Evolutionary conservation across 208 protist genomes (phyloP).

Genomic region (Crithidia sp.): DNA sequence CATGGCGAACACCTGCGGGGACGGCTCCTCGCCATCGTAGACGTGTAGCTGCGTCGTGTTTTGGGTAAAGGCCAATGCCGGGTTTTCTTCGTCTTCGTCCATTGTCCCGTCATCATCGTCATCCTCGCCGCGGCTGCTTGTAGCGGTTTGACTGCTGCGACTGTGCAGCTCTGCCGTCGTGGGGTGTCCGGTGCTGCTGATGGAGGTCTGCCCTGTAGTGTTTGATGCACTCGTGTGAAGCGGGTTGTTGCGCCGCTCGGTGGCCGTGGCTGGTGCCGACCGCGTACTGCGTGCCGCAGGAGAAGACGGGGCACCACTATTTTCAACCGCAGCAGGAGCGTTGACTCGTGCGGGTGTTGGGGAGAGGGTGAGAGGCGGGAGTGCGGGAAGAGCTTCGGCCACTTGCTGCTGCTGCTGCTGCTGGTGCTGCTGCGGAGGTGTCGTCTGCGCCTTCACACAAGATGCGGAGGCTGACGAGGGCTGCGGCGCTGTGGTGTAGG

Average conservation of each 20-base stretch:
- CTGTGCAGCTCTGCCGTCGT: constrained; percentile 7
- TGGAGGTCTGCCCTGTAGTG: constrained; percentile 4
- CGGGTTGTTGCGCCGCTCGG: background rate
- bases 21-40: background rate
- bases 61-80: constrained; percentile 2
- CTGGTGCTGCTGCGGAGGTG: background rate
- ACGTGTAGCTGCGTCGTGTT: constrained; percentile 4
- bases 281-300: background rate
- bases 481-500: background rate
- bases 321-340: background rate
- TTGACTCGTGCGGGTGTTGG: background rate
- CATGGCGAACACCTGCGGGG: background rate
- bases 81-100: constrained; percentile 3
- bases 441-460: too few species aligned
- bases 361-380: background rate
- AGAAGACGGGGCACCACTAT: background rate
- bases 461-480: too few species aligned
- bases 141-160: background rate
- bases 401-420: background rate
- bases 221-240: background rate
- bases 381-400: background rate
- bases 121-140: background rate
- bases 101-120: background rate
- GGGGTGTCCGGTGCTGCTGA: constrained; percentile 7
- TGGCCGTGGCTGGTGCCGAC: background rate